Base-by-base conservation (phyloP, 441 rosid genomes). In the Croton laevigatus region DNA sequence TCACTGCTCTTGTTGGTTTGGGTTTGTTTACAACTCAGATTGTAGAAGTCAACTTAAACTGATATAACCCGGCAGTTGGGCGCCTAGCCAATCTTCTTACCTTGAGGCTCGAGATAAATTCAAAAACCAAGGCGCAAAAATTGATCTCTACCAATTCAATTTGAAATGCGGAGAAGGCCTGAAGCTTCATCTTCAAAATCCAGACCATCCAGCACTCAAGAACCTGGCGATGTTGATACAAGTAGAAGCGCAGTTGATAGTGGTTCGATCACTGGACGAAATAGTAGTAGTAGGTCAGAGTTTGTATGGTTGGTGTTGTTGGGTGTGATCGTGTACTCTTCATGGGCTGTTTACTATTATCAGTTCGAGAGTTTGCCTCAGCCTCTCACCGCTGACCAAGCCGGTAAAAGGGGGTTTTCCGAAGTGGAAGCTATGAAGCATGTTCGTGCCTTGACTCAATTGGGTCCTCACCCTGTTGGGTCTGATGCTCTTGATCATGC, bases 371-470 rank as follows among this genome's bases (percentile, higher is more conserved):
- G 27, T 64, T 62, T 95, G 84, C 97, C 98, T 17, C 54, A n/a
- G 71, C 95, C 97, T 2, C 89, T 92, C 16, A 83, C 87, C 7
- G 78, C 90, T 2, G 86, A 82, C 62, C 90, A 88, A 76, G 97
- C 94, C 32, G 99, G 98, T 19, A 93, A 91, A 73, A 84, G 97
- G 62, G 97, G 99, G 10, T 95, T 95, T 72, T 93, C 99, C 45
- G 99, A 95, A 81, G 76, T 84, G 62, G 88, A 85, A 72, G 96
- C 98, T 0, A 73, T 88, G 77, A 81, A 85, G 70, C 99, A 95
- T 75, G 94, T 93, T 14, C 70, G 75, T 73, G 92, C 87, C 42
- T 76, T 95, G 91, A 91, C 96, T 71, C 82, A 84, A 65, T 62
- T 91, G 27, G 99, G 98, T 62, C 99, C 99, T 4, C 98, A 87